phyloP scores from a whole-genome alignment of 495 filamentous ascomycete species.

The Polyplosphaeria fusca region DNA sequence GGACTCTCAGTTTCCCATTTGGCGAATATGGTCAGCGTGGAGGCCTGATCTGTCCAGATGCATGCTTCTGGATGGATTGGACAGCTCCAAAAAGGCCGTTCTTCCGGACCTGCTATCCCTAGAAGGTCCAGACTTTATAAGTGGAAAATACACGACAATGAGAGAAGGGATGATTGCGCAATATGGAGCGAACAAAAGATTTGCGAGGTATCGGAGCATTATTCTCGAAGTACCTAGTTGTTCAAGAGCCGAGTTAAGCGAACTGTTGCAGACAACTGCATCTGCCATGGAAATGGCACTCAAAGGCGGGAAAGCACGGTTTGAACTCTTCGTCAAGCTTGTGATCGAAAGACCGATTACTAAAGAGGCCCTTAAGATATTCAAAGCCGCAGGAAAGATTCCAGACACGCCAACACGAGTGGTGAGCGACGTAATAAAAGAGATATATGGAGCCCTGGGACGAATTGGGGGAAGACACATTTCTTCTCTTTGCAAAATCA shows the following conservation, averaged over 20 bases:
- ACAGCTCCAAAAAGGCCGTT: conserved; percentile 4
- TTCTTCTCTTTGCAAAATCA: neutral
- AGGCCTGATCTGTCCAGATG: conserved; percentile 18
- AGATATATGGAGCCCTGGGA: neutral
- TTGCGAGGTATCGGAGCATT: conserved; percentile 10
- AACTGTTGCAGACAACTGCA: conserved; percentile 4
- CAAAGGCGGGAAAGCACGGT: neutral
- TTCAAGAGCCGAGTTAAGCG: conserved; percentile 13
- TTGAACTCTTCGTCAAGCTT: conserved; percentile 26
- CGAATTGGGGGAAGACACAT: conserved; percentile 16
- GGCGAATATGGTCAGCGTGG: conserved; percentile 29
- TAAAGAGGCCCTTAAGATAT: conserved; percentile 8
- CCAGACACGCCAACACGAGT: neutral
- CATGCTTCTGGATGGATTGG: conserved; percentile 8
- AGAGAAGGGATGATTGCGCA: conserved; percentile 16
- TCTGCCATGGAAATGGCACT: conserved; percentile 4
- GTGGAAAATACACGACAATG: conserved; percentile 10
- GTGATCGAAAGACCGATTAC: conserved; percentile 13
- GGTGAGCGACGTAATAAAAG: neutral
- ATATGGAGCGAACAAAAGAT: conserved; percentile 7
- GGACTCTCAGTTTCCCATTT: conserved; percentile 19
- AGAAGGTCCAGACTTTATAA: conserved; percentile 32
- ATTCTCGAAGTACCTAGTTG: conserved; percentile 16
- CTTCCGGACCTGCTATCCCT: conserved; percentile 22
- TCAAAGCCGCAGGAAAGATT: conserved; percentile 19